Conservation (phyloP, 2,329 filamentous ascomycete species). For the Talaromyces sp. region DNA sequence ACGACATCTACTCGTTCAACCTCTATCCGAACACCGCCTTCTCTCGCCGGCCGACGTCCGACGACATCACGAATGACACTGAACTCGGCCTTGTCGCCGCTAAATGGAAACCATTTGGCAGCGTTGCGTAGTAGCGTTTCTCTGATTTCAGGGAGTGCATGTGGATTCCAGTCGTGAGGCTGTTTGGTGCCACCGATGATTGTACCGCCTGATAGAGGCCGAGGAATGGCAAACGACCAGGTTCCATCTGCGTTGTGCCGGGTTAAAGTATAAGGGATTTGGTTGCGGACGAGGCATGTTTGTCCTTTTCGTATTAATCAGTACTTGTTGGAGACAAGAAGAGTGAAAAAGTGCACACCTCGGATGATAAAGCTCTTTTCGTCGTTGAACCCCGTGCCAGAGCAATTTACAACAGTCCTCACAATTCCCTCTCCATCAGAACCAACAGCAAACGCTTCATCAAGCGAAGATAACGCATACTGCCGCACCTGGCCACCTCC, state of each 20-base stretch:
- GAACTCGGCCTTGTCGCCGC: conserved; percentile 16
- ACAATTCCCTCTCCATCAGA: conserved; percentile 20
- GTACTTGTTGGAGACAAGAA: background rate
- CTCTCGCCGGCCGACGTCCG: conserved; percentile 39
- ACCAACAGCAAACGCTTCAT: conserved; percentile 34
- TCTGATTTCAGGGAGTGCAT: conserved; percentile 46
- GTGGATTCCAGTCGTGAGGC: conserved; percentile 50
- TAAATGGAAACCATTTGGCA: conserved; percentile 38
- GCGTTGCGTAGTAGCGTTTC: conserved; percentile 42
- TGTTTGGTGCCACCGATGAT: conserved; percentile 65
- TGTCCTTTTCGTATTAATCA: conserved; percentile 28
- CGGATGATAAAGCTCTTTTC: conserved; percentile 39
- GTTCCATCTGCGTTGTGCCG: conserved; percentile 58
- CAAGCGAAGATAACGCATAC: conserved; percentile 23
- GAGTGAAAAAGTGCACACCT: conserved; percentile 20
- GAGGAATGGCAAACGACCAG: conserved; percentile 60
- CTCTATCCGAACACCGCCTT: conserved; percentile 49
- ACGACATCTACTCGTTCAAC: conserved; percentile 35
- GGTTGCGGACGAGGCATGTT: conserved; percentile 46
- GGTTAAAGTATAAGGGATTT: conserved; percentile 47
- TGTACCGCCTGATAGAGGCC: conserved; percentile 58
- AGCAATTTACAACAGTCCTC: conserved; percentile 41
- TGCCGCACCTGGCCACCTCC: conserved; percentile 29
- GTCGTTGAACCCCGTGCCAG: conserved; percentile 40
- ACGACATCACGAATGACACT: conserved; percentile 41